A percentile compares a stretch with the other conserved stretches of the same genome.
Conservation (phyloP, 73 alveolate species). For the Tetrahymena thermophila region DNA sequence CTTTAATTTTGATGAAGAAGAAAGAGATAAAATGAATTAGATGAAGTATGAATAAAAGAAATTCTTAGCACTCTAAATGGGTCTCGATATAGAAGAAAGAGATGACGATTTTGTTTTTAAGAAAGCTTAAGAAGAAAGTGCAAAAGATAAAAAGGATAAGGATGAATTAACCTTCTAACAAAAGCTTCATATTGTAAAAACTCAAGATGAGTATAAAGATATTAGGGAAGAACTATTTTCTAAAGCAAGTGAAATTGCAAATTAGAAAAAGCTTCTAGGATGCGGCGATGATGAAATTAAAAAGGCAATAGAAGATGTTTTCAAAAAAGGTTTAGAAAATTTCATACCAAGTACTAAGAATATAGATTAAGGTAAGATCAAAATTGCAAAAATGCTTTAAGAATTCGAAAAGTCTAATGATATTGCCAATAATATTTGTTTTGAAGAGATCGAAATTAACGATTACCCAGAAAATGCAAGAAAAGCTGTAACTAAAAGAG, state of each 20-base stretch:
- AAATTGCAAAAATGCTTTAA: slow-evolving; percentile 75
- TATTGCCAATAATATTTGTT: slow-evolving; percentile 67
- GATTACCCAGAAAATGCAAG: slow-evolving; percentile 94
- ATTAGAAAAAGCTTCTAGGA: slow-evolving; percentile 69
- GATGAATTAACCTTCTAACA: slow-evolving; percentile 46
- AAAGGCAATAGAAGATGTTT: slow-evolving; percentile 81
- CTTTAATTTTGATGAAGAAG: slow-evolving; percentile 82
- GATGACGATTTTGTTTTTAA: slow-evolving; percentile 61
- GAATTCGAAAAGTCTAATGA: slow-evolving; percentile 82
- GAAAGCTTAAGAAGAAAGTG: slow-evolving; percentile 58
- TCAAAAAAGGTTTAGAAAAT: slow-evolving; percentile 66
- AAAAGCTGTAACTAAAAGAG: slow-evolving; percentile 72
- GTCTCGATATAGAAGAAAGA: slow-evolving; percentile 50
- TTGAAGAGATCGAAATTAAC: slow-evolving; percentile 89
- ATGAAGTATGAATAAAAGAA: slow-evolving; percentile 69
- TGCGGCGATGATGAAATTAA: slow-evolving; percentile 75
- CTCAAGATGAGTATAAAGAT: slow-evolving; percentile 66
- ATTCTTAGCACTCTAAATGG: slow-evolving; percentile 39
- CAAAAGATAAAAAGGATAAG: slow-evolving; percentile 56
- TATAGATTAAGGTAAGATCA: slow-evolving; percentile 80
- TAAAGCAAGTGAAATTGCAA: slow-evolving; percentile 88
- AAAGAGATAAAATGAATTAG: slow-evolving; percentile 74
- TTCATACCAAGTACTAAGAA: slow-evolving; percentile 73
- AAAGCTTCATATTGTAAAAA: slow-evolving; percentile 38
- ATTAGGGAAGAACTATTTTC: slow-evolving; percentile 52